Base-by-base conservation (phyloP, 2,329 filamentous ascomycete species). In the Cercospora sojina region DNA sequence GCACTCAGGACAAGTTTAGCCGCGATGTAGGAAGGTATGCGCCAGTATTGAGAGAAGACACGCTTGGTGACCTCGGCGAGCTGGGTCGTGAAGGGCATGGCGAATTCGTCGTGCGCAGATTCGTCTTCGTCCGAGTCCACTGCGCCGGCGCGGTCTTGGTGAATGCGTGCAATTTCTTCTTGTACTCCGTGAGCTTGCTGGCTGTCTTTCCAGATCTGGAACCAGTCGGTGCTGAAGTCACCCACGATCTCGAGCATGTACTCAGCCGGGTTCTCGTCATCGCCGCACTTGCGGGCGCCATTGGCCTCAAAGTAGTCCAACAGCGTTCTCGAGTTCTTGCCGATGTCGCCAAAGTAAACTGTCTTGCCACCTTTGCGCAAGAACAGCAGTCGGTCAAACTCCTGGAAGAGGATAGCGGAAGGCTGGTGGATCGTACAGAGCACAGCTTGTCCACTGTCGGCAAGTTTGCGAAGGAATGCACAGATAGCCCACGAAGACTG, bases 191-290 rank as follows among this genome's bases (percentile, higher is more conserved):
- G 63, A 59, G 67, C 69, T 65, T 79, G 72, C 18, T 71, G 31
- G 64, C 75, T 77, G 29, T 71, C 67, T 27, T 75, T 74, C 81
- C 81, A 82, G 5, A 79, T 77, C 8, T 77, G 71, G 56, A 75
- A 76, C 81, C 80, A 83, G 65, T 82, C 79, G 41, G 75, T 74
- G 16, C 77, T 77, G 27, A 76, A 74, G 49, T 75, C 74, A n/a
- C 73, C 73, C 25, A 79, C 78, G 56, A 82, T 76, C 65, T 83
- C 81, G n/a, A 92, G 83, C 87, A 92, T 91, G 80, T 87, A 92
- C 77, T 93, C 90, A 1, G 90, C 90, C 0, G 90, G 90, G 71
- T 92, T 92, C 67, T 90, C 89, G 0, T 72, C 71, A 18, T 72
- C 65, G 8, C 81, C 82, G 65, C 90, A 90, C 55, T 80, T 78